Evolutionary conservation across 1,284 basidiomycete genomes (phyloP).

Genomic region (Cutaneotrichosporon curvatum): DNA sequence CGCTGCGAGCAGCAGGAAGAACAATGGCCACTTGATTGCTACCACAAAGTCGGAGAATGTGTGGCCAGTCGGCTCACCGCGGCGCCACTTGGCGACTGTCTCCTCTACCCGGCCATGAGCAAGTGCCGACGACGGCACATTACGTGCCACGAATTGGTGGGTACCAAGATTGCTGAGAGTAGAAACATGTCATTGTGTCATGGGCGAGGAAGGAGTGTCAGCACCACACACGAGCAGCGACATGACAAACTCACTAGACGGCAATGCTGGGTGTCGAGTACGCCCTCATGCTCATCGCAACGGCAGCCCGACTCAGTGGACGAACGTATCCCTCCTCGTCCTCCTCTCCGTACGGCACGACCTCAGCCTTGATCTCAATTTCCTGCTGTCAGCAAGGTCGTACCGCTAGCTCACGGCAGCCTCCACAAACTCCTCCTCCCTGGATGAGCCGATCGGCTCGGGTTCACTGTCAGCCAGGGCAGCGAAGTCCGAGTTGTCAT

Average conservation of each 20-base stretch:
- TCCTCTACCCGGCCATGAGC: conserved; percentile 24
- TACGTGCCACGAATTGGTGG: conserved; percentile 37
- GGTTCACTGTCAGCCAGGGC: conserved; percentile 28
- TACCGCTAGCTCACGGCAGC: conserved; percentile 32
- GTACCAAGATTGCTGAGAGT: conserved; percentile 35
- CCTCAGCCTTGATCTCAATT: conserved; percentile 37
- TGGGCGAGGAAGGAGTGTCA: not conserved
- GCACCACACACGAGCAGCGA: not conserved
- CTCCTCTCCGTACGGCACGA: conserved; percentile 37
- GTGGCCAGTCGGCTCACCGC: conserved; percentile 27
- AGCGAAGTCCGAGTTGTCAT: conserved; percentile 47
- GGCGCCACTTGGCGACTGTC: conserved; percentile 33
- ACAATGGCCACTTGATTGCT: conserved; percentile 27
- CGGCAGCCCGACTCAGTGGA: conserved; percentile 43
- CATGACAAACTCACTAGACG: conserved; percentile 41
- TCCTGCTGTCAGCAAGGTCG: conserved; percentile 22
- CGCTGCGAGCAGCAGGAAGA: conserved; percentile 27
- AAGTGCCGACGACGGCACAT: conserved; percentile 31
- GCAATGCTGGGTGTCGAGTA: conserved; percentile 42
- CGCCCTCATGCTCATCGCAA: conserved; percentile 36
- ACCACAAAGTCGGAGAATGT: conserved; percentile 23
- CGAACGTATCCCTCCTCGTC: conserved; percentile 43
- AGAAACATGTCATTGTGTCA: not conserved
- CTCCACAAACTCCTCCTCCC: conserved; percentile 46
- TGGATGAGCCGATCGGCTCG: conserved; percentile 37